Evolutionary conservation across 75 land plant genomes (phyloP), one percentile per base, ranked within the genome.

Genomic region (Pinus albicaulis): DNA sequence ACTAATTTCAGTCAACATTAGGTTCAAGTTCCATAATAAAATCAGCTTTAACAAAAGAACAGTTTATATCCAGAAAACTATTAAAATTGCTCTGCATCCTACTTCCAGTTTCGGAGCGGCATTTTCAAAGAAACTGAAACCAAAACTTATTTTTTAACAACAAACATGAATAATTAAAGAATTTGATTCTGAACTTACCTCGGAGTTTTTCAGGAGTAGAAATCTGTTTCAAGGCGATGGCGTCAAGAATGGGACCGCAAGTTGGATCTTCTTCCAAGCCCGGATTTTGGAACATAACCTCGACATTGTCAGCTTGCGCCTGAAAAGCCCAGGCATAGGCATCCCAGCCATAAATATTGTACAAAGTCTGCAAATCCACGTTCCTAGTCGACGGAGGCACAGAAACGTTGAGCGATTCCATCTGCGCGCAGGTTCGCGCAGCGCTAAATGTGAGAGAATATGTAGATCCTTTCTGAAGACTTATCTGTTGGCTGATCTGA

Each of bases 251-350:
- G 15, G 92, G 92, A 19, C 92, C 92, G 52, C 92, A 91, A 1
- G 88, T 80, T 28, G 92, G 92, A 58, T 91, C 92, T 22, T 91
- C 90, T 73, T 91, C 92, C 90, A 91, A 83, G 65, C 90, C 92
- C 2, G 90, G 80, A 55, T 91, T 91, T n/a, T 56, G 57, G 74
- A 91, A 83, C 5, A 19, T 7, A 16, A 72, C 34, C 12, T 24
- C 14, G 1, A 23, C 57, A 13, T 24, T 14, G 0, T 52, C 57
- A 19, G 74, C 25, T 12, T 13, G 57, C 2, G 88, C 84, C 59
- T 73, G 59, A 78, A 91, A 91, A 10, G 86, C 88, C 81, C 78
- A 77, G 25, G 90, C 77, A 72, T 91, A 91, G 2, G 86, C 63
- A 72, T 91, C 92, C 90, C 90, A 91, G 26, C 92, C 90, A 17